A percentile compares a stretch with the other conserved stretches of the same genome.
phyloP scores from a whole-genome alignment of 805 yeast genomes.

The Saturnispora quitensis region DNA sequence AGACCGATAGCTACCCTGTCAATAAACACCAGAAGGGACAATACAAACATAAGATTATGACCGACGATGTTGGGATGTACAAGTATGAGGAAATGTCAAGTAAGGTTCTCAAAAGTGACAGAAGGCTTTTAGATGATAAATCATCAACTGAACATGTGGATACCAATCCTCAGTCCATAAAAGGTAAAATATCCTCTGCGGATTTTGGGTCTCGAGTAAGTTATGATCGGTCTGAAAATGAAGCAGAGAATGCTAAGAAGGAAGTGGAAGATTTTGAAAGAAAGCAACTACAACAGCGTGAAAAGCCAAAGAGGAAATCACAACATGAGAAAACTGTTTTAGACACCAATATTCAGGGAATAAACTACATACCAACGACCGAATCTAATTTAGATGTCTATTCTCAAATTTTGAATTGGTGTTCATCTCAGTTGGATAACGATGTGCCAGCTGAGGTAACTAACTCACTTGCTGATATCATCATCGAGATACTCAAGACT shows the following conservation, averaged over 20 bases:
- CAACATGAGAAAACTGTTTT: conserved; percentile 22
- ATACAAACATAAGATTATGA: neutral
- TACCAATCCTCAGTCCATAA: conserved; percentile 64
- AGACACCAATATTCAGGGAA: conserved; percentile 34
- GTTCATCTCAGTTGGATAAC: conserved; percentile 43
- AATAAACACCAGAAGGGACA: neutral
- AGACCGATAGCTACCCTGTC: neutral
- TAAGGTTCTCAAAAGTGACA: conserved; percentile 56
- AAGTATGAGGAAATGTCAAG: conserved; percentile 70
- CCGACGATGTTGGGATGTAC: conserved; percentile 27
- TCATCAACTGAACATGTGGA: conserved; percentile 37
- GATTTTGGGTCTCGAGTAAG: conserved; percentile 49
- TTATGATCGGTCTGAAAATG: conserved; percentile 15
- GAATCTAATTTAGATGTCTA: conserved; percentile 42
- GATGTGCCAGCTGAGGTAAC: conserved; percentile 74
- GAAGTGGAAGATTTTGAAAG: conserved; percentile 9
- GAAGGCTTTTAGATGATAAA: conserved; percentile 36
- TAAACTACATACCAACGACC: conserved; percentile 56
- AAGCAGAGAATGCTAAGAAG: conserved; percentile 12
- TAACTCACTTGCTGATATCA: conserved; percentile 60
- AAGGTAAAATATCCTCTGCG: conserved; percentile 53
- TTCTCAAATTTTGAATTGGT: conserved; percentile 52
- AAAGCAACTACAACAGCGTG: conserved; percentile 4
- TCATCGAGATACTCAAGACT: conserved; percentile 45
- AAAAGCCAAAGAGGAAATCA: conserved; percentile 5